Evolutionary conservation across 208 protist genomes (phyloP), one percentile per base, ranked within the genome.

Genomic region (Leishmania martiniquensis): DNA sequence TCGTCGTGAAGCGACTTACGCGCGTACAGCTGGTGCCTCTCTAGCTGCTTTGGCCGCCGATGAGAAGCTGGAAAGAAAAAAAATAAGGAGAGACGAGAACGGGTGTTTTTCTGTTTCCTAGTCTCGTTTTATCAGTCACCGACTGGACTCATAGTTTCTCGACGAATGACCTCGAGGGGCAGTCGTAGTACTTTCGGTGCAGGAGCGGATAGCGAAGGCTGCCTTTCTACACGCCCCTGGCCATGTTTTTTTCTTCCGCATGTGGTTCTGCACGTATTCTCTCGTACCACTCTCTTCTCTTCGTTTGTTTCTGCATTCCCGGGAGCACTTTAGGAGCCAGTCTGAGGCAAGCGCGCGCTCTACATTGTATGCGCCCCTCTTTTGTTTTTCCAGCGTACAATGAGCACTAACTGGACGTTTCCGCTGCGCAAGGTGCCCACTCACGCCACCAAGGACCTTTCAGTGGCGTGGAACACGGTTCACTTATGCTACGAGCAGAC

Each of bases 401-500:
- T 92, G 88, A 78, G 77, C 49, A 75, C 78, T 55, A 65, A 77
- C 52, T 97, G 93, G 91, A 78, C 75, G n/a, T 79, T 97, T 65
- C 93, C 93, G 37, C 74, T 97, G 17, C 88, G 89, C 42, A 75
- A 77, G 57, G 89, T 95, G 52, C 88, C 93, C 22, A 68, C 68
- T 47, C 78, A 75, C 44, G 67, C 87, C 17, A 88, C 84, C 54
- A 88, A 88, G 77, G 89, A 94, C 68, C 63, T 67, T 22, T 89
- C 88, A 2, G 72, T 94, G 10, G 85, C 91, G 74, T 97, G 93
- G 91, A 95, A 95, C 63, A 94, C 85, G 67, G 80, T 87, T 15
- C 78, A 87, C 63, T 47, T 95, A 32, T 97, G 91, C 81, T 97
- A 97, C 76, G 93, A 97, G 76, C 93, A 97, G 81, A 88, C 88